Evolutionary conservation across 495 filamentous ascomycete species (phyloP).

Genomic region (Penicillium coprophilum): DNA sequence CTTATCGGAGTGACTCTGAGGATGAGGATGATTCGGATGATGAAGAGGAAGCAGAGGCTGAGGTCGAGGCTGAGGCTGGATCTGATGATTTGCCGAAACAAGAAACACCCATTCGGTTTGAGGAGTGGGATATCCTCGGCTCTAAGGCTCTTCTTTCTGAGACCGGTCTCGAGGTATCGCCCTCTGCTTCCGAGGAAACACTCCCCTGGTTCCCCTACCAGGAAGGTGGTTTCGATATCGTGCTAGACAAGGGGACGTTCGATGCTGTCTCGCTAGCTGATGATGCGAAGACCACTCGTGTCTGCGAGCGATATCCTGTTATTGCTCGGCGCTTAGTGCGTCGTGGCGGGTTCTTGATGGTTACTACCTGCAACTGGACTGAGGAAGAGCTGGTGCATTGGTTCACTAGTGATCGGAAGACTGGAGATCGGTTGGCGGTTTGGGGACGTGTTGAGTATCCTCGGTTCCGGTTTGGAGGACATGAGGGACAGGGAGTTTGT

Average conservation of each 20-base stretch:
- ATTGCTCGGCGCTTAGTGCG: constrained; percentile 64
- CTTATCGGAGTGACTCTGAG: constrained; percentile 39
- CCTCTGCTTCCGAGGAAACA: constrained; percentile 14
- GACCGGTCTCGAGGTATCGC: constrained; percentile 17
- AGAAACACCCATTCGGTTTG: constrained; percentile 54
- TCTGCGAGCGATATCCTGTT: constrained; percentile 71
- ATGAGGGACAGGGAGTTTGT: constrained; percentile 80
- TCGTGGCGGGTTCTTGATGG: constrained; percentile 67
- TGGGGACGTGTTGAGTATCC: constrained; percentile 75
- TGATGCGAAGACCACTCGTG: constrained; percentile 50
- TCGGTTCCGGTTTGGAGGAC: constrained; percentile 80
- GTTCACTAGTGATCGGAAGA: constrained; percentile 54
- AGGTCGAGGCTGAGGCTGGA: constrained; percentile 15
- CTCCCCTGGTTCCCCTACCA: constrained; percentile 35
- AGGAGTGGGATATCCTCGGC: constrained; percentile 72
- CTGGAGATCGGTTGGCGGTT: constrained; percentile 47
- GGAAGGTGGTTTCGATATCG: constrained; percentile 69
- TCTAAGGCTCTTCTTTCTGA: constrained; percentile 37
- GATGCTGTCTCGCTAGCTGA: constrained; percentile 80
- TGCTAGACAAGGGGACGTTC: constrained; percentile 96
- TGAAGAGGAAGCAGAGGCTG: constrained; percentile 16
- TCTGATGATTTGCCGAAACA: constrained; percentile 11
- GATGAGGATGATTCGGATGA: constrained; percentile 41
- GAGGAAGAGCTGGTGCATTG: constrained; percentile 77
- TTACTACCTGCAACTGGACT: constrained; percentile 98